These are phyloP conservation scores for Venturia nashicola DNA, from an alignment of 2,329 filamentous ascomycete genomes.

Conservation along the genomic window DNA sequence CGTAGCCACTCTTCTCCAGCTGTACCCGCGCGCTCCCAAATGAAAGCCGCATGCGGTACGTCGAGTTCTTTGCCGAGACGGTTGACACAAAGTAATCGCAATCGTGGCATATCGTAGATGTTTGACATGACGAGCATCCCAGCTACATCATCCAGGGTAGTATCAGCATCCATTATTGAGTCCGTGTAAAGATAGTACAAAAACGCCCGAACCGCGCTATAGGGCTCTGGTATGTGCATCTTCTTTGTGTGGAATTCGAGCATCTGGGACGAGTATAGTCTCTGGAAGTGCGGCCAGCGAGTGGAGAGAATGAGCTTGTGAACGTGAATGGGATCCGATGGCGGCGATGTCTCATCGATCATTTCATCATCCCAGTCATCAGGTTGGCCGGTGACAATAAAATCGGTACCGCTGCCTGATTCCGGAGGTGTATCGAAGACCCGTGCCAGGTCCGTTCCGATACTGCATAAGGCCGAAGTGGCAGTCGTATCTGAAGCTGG, in stretches of 20 bases:
- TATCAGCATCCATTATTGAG: slow-evolving; percentile 52
- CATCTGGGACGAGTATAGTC: slow-evolving; percentile 90
- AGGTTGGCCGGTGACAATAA: slow-evolving; percentile 78
- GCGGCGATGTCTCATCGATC: slow-evolving; percentile 38
- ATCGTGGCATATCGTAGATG: slow-evolving; percentile 91
- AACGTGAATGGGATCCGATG: slow-evolving; percentile 78
- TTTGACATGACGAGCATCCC: slow-evolving; percentile 96
- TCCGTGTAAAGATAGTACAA: slow-evolving; percentile 96
- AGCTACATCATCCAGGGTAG: slow-evolving; percentile 68
- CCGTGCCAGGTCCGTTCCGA: slow-evolving; percentile 74
- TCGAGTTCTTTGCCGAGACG: slow-evolving; percentile 83
- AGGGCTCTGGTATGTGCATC: slow-evolving; percentile 96
- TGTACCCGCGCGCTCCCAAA: slow-evolving; percentile 87
- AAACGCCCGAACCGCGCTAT: slow-evolving; percentile 86
- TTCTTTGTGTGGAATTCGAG: slow-evolving; percentile 92
- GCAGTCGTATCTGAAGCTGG: slow-evolving; percentile 42
- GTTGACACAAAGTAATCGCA: slow-evolving; percentile 83
- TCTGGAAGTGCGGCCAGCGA: slow-evolving; percentile 91
- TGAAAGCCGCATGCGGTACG: slow-evolving; percentile 85
- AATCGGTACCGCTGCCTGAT: slow-evolving; percentile 76
- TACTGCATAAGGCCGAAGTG: slow-evolving; percentile 41
- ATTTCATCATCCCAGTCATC: slow-evolving; percentile 60
- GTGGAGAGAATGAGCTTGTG: slow-evolving; percentile 90
- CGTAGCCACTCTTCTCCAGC: slow-evolving; percentile 91
- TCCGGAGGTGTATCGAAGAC: slow-evolving; percentile 83